These are phyloP conservation scores for Neonectria magnoliae DNA, from an alignment of 2,329 filamentous ascomycete genomes.

Conservation along the genomic window DNA sequence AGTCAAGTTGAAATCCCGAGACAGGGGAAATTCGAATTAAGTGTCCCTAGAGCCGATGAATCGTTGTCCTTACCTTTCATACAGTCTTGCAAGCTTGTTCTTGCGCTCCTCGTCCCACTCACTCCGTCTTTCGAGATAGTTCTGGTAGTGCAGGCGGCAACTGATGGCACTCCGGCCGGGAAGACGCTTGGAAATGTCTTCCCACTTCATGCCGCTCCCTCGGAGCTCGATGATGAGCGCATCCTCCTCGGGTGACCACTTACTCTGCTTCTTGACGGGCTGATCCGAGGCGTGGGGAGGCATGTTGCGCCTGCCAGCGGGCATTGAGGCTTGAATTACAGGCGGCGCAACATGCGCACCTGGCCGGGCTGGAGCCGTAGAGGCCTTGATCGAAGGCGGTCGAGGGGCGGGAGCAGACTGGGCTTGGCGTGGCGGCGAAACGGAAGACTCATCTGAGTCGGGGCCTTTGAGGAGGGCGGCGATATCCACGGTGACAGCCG, in stretches of 20 bases:
- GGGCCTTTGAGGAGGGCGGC: slow-evolving; percentile 82
- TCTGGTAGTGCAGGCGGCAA: slow-evolving; percentile 94
- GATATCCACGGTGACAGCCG: slow-evolving; percentile 91
- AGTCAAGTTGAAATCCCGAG: neutral
- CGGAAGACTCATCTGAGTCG: slow-evolving; percentile 76
- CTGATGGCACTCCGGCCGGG: slow-evolving; percentile 93
- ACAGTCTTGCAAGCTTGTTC: slow-evolving; percentile 93
- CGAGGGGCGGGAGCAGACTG: slow-evolving; percentile 29
- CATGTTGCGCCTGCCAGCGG: slow-evolving; percentile 47
- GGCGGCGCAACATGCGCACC: slow-evolving; percentile 39
- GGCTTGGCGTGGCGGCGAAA: slow-evolving; percentile 51
- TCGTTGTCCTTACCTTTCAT: slow-evolving; percentile 79
- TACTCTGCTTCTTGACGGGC: slow-evolving; percentile 92
- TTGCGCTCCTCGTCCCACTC: slow-evolving; percentile 99
- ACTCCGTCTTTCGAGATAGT: slow-evolving; percentile 91
- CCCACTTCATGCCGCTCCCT: slow-evolving; percentile 96
- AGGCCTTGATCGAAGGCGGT: slow-evolving; percentile 34
- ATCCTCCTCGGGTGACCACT: slow-evolving; percentile 95
- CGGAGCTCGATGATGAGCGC: slow-evolving; percentile 92
- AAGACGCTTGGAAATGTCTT: slow-evolving; percentile 92
- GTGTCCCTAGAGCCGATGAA: neutral
- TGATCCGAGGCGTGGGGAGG: slow-evolving; percentile 66
- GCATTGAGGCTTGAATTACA: slow-evolving; percentile 47
- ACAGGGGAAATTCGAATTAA: neutral
- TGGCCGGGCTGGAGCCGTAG: slow-evolving; percentile 34